Base-by-base conservation (phyloP, 257 asterid species). In the Scutellaria barbata region DNA sequence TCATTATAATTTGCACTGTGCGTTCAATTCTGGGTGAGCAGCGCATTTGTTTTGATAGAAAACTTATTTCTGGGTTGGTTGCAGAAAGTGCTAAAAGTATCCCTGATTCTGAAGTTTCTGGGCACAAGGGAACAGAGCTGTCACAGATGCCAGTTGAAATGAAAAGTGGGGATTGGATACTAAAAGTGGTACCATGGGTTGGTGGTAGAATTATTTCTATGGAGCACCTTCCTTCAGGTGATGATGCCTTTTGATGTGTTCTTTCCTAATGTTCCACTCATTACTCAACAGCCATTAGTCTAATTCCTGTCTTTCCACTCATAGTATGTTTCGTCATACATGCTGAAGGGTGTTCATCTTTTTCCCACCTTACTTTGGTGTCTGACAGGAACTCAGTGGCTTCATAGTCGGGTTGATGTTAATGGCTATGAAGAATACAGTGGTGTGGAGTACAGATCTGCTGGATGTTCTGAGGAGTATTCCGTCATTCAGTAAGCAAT, bases 121-220 rank as follows among this genome's bases (percentile, higher is more conserved):
- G 88, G 41, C 85, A 77, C 75, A 88, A 88, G 69, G 96, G 96
- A 70, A 73, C 76, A 8, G 91, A 88, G 78, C 81, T 86, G 11
- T 86, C 92, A 43, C 74, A 74, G 69, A 83, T 85, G 46, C 96
- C 94, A 6, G 70, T 86, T 71, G 90, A 79, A 74, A 69, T 92
- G 80, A 85, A 79, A 81, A 81, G 87, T 74, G 89, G 90, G 71
- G 94, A 85, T 60, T 92, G 98, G 96, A 76, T 62, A 75, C 87
- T 89, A 59, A 85, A 86, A 82, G 84, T 89, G 25, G 96, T 92
- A 43, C 96, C 98, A 10, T 84, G 95, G 98, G 80, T 86, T 81
- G 98, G 96, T 64, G 98, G 96, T 81, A 87, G 98, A 85, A 82
- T 92, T 67, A 77, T 92, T 80, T 85, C 92, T 20, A 89, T 92